phyloP scores from a whole-genome alignment of 2,329 filamentous ascomycete species.

The Colletotrichum liaoningense region DNA sequence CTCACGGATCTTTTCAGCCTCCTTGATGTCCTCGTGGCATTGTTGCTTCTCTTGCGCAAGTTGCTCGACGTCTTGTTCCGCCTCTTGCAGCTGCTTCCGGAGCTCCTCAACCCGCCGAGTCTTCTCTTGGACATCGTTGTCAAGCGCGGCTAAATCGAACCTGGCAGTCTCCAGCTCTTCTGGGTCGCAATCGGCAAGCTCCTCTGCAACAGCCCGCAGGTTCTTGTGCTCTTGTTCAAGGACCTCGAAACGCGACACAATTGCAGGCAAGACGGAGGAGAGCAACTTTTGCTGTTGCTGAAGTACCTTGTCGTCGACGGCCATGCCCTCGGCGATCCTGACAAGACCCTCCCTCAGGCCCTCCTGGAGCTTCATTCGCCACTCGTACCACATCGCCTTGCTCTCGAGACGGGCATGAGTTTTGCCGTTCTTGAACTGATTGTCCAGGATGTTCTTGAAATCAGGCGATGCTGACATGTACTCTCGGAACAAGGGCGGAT shows the following conservation, averaged over 20 bases:
- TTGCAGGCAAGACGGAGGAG: slow-evolving; percentile 72
- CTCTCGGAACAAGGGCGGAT: slow-evolving; percentile 90
- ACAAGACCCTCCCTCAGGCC: slow-evolving; percentile 85
- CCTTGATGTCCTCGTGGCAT: slow-evolving; percentile 79
- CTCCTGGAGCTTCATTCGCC: slow-evolving; percentile 88
- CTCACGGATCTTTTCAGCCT: slow-evolving; percentile 85
- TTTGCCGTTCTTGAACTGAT: slow-evolving; percentile 97
- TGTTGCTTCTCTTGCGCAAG: slow-evolving; percentile 75
- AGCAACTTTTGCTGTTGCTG: slow-evolving; percentile 76
- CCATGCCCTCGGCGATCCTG: slow-evolving; percentile 81
- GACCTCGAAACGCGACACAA: slow-evolving; percentile 69
- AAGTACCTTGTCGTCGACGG: slow-evolving; percentile 75
- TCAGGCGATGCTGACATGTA: slow-evolving; percentile 89
- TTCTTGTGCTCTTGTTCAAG: slow-evolving; percentile 74
- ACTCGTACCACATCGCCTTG: slow-evolving; percentile 98
- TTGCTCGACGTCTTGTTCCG: slow-evolving; percentile 72
- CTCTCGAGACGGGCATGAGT: slow-evolving; percentile 89
- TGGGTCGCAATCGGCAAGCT: slow-evolving; percentile 83
- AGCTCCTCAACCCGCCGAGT: slow-evolving; percentile 75
- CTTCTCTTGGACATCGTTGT: slow-evolving; percentile 77
- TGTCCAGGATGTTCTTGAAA: slow-evolving; percentile 89
- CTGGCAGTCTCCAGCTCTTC: slow-evolving; percentile 81
- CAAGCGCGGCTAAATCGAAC: slow-evolving; percentile 72
- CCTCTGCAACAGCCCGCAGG: slow-evolving; percentile 77
- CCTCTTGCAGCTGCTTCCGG: slow-evolving; percentile 73